Conservation (phyloP, 768 basidiomycete species). For the Favolaschia claudopus region DNA sequence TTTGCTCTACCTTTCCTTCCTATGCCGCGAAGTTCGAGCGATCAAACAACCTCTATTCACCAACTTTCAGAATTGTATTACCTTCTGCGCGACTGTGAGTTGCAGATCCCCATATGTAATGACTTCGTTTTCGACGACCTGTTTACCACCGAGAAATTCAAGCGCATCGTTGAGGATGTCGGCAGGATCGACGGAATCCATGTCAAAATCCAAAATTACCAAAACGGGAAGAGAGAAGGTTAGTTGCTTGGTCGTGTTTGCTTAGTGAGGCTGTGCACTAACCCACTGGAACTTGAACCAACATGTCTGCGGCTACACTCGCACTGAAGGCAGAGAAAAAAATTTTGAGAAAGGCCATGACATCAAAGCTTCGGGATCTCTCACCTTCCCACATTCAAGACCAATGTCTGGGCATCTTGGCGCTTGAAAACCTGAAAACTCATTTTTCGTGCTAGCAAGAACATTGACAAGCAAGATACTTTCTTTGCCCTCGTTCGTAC, state of each 20-base stretch:
- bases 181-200: too few relatives aligned
- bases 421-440: too few relatives aligned
- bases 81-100: conserved; percentile 68
- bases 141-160: conserved; percentile 55
- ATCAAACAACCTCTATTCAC: neutral
- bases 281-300: too few relatives aligned
- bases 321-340: conserved; percentile 56
- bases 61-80: conserved; percentile 30
- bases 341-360: conserved; percentile 58
- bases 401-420: conserved; percentile 58
- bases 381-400: conserved; percentile 52
- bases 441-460: conserved; percentile 42
- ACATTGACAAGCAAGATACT: conserved; percentile 56
- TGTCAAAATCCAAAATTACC: too few relatives aligned
- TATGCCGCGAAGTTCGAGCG: conserved; percentile 31
- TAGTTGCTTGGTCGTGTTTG: too few relatives aligned
- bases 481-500: conserved; percentile 56
- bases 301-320: too few relatives aligned
- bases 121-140: conserved; percentile 48
- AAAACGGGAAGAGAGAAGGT: too few relatives aligned
- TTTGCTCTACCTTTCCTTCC: conserved; percentile 72
- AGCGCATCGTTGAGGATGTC: conserved; percentile 64
- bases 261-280: too few relatives aligned
- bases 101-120: conserved; percentile 62
- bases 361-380: conserved; percentile 52